Conservation (phyloP, 2,329 filamentous ascomycete genomes). For the Colletotrichum plurivorum region DNA sequence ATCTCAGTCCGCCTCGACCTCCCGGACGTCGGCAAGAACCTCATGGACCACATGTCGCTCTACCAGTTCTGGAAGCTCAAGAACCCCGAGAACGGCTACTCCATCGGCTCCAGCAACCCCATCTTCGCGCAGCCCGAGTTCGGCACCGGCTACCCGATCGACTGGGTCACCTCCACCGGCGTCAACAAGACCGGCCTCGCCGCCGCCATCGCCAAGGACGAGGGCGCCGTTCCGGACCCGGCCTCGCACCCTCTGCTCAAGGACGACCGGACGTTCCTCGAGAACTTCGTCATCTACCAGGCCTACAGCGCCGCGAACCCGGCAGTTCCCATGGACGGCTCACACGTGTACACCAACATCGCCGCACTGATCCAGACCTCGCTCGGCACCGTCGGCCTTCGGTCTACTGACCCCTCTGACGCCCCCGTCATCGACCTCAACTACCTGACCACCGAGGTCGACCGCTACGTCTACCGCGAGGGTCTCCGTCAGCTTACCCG, state of each 20-base stretch:
- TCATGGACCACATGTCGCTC: slow-evolving; percentile 64
- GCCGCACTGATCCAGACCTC: slow-evolving; percentile 47
- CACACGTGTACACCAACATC: slow-evolving; percentile 40
- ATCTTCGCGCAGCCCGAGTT: slow-evolving; percentile 54
- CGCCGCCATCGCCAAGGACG: slow-evolving; percentile 51
- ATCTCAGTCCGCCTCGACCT: slow-evolving; percentile 59
- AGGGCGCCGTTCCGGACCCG: slow-evolving; percentile 48
- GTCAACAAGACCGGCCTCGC: slow-evolving; percentile 47
- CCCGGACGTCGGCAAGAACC: slow-evolving; percentile 64
- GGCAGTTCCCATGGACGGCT: slow-evolving; percentile 24
- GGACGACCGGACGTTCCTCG: slow-evolving; percentile 45
- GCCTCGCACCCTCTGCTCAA: slow-evolving; percentile 52
- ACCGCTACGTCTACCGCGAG: slow-evolving; percentile 48
- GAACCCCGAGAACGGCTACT: slow-evolving; percentile 50
- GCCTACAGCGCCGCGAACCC: slow-evolving; percentile 24
- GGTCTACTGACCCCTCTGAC: slow-evolving; percentile 40
- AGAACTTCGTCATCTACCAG: slow-evolving; percentile 45
- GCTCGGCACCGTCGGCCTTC: slow-evolving; percentile 46
- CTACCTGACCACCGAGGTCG: slow-evolving; percentile 48
- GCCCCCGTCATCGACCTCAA: slow-evolving; percentile 48
- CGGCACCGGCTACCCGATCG: slow-evolving; percentile 50
- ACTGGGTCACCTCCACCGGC: slow-evolving; percentile 53
- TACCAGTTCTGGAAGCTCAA: slow-evolving; percentile 48
- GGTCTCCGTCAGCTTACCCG: slow-evolving; percentile 44
- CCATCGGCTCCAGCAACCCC: slow-evolving; percentile 51